These are phyloP conservation scores for Fragaria nilgerrensis DNA, from an alignment of 306 rosid species.

Conservation along the genomic window DNA sequence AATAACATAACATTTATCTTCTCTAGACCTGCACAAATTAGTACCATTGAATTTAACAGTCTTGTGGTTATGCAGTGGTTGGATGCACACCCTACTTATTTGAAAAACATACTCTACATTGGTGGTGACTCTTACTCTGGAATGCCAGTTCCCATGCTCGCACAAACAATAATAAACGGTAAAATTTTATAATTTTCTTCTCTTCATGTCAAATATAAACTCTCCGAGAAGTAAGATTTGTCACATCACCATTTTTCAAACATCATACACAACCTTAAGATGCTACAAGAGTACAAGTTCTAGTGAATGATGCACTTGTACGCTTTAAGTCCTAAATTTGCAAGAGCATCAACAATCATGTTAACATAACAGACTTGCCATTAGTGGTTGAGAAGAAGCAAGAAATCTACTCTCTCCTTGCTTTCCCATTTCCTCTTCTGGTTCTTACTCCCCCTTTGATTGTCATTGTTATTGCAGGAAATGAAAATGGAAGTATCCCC, in stretches of 20 bases:
- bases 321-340: neutral
- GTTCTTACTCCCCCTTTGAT: neutral
- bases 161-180: constrained; percentile 18
- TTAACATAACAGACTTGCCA: neutral
- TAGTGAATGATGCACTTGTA: neutral
- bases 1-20: too few species aligned
- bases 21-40: neutral
- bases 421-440: neutral
- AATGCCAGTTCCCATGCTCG: constrained; percentile 14
- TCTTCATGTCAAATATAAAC: neutral
- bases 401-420: neutral
- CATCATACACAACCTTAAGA: neutral
- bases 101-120: constrained; percentile 14
- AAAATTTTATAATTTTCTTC: neutral
- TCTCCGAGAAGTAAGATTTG: neutral
- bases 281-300: neutral
- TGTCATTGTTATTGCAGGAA: constrained; percentile 1
- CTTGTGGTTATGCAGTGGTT: constrained; percentile 18
- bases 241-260: neutral
- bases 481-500: constrained; percentile 7
- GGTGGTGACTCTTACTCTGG: constrained; percentile 29
- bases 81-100: constrained; percentile 8
- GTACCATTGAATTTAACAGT: neutral
- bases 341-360: neutral
- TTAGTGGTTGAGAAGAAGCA: neutral